Base-by-base conservation (phyloP, 768 basidiomycete species). In the Trametes maxima region DNA sequence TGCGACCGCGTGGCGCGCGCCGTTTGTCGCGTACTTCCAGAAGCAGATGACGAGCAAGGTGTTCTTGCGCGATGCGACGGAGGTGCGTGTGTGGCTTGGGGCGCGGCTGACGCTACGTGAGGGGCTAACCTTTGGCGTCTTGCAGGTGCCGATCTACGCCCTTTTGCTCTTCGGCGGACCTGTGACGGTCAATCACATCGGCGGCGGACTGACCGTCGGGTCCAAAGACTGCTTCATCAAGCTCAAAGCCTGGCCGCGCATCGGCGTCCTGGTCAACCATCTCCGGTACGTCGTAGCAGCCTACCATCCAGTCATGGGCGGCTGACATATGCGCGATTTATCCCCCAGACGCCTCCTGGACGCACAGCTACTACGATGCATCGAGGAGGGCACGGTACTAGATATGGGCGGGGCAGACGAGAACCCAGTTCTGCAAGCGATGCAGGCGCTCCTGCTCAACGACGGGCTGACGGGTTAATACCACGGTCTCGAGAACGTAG, bases 241-340 rank as follows among this genome's bases (percentile, higher is more conserved):
- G 67, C 71, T 96, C 62, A 84, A 81, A 57, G 91, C 93, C 0
- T 92, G 88, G 85, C 90, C 95, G n/a, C 83, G 94, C 10, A 95
- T 96, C 50, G 94, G 94, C 1, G 86, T 94, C 12, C 80, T 97
- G 28, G 89, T 93, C 43, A 94, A 94, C 68, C 92, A 94, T 65
- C 75, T 95, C 12, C 80, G 92, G 92, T 90, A 70, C 62, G 79
- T 72, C 22, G 22, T 10, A n/a, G 22, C 37, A 11, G n/a, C 24
- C 22, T 22, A 44, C 11, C 13, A 16, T 19, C 35, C 39, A 47
- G 14, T 19, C 25, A 13, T 39, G 28, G 3, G 2, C 25, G 5
- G 43, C 45, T 45, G 48, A 58, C 44, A 39, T 57, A 48, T 12
- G 40, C 36, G 40, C 28, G 8, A 3, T 3, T 33, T 33, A 33